Evolutionary conservation across 306 rosid genomes (phyloP), one percentile per base, ranked within the genome.

Genomic region (Adenanthera pavonina): DNA sequence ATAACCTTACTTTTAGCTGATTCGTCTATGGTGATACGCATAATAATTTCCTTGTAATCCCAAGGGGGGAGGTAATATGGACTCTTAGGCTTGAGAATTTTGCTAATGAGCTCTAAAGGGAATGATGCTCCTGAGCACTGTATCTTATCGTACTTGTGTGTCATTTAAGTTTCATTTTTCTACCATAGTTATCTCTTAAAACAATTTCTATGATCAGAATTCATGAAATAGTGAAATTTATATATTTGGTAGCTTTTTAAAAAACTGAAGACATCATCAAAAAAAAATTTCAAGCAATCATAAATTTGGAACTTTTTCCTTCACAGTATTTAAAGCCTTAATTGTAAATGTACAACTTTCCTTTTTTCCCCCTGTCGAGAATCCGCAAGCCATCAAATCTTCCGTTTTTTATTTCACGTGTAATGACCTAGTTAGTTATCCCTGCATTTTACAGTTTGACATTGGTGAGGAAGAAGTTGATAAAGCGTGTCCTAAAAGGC

Each of bases 401-500:
- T n/a, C n/a, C n/a, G n/a, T 41, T 14, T 76, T 60, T 61, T 44
- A 57, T 34, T 77, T 49, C 2, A 68, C 30, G 6, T 61, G 51
- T 40, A n/a, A 57, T 69, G 48, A 80, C 72, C 49, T 6, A 82
- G 13, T 33, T 43, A n/a, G 11, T n/a, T 65, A 53, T 54, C 36
- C 86, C 74, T 78, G 51, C 61, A 33, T 79, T 57, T 74, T 85
- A 88, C 90, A 95, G 99, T 93, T 91, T 83, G 89, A 87, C 1
- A 77, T 87, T 35, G 61, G 44, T 70, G 59, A 79, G 3, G 95
- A 87, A 14, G 46, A 75, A 70, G 97, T 83, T 64, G 88, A 85
- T 78, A 89, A 91, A 87, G 89, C 90, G 49, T 85, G 92, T 83
- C 95, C 97, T 5, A 89, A 88, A 78, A 86, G 97, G 75, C 92